Evolutionary conservation across 768 basidiomycete genomes (phyloP).

Genomic region (Gymnopilus junonius): DNA sequence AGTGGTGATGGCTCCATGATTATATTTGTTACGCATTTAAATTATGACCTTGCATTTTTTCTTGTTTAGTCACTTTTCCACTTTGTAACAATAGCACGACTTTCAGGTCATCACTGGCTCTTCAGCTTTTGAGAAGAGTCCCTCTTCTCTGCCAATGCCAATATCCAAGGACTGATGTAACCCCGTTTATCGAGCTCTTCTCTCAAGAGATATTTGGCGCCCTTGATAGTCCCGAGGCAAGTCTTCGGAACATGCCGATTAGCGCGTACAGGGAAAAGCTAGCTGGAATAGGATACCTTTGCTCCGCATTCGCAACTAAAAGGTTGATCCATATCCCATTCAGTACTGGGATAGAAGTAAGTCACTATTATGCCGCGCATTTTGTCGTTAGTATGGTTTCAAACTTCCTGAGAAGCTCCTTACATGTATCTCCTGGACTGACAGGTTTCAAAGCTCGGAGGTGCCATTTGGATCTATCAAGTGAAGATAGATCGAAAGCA

Average conservation of each 20-base stretch:
- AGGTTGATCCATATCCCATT: slow-evolving; percentile 71
- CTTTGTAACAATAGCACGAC: slow-evolving; percentile 7
- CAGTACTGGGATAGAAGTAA: slow-evolving; percentile 70
- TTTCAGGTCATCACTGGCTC: slow-evolving; percentile 5
- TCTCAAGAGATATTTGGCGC: slow-evolving; percentile 46
- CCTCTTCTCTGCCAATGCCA: slow-evolving; percentile 29
- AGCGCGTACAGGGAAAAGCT: background rate
- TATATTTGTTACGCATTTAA: slow-evolving; percentile 5
- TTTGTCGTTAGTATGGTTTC: too few relatives aligned
- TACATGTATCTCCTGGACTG: slow-evolving; percentile 39
- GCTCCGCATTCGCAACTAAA: slow-evolving; percentile 59
- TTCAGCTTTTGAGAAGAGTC: slow-evolving; percentile 15
- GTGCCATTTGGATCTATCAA: slow-evolving; percentile 49
- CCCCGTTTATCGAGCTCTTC: slow-evolving; percentile 39
- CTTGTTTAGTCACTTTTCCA: background rate
- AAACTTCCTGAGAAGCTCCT: slow-evolving; percentile 4
- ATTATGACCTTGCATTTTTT: slow-evolving; percentile 5
- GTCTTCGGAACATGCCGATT: slow-evolving; percentile 31
- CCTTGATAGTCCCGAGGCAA: slow-evolving; percentile 50
- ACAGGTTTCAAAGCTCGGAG: slow-evolving; percentile 49
- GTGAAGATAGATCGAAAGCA: slow-evolving; percentile 53
- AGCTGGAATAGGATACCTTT: slow-evolving; percentile 29
- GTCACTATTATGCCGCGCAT: slow-evolving; percentile 38
- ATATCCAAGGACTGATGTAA: slow-evolving; percentile 50
- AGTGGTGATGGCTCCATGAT: slow-evolving; percentile 52